These are phyloP conservation scores for Thielaviopsis euricoi DNA, from an alignment of 2,329 filamentous ascomycete species.

Conservation along the genomic window DNA sequence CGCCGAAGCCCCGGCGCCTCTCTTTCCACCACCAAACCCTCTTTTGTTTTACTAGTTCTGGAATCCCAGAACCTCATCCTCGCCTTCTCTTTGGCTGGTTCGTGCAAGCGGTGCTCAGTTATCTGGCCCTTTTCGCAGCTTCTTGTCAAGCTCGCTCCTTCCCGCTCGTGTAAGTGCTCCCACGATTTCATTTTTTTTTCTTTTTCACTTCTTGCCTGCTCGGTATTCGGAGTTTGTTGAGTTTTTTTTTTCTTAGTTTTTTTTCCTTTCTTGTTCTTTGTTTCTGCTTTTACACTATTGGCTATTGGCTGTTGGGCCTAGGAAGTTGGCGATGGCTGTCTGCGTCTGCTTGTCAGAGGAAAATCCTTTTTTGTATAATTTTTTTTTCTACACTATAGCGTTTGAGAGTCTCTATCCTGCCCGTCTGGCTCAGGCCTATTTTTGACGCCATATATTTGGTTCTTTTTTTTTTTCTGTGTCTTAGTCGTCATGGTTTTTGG, in stretches of 20 bases:
- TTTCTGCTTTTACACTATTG: neutral
- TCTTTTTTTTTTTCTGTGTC: neutral
- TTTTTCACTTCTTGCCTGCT: neutral
- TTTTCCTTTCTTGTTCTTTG: too few relatives aligned
- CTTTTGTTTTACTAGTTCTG: neutral
- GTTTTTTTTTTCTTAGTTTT: too few relatives aligned
- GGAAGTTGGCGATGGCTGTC: neutral
- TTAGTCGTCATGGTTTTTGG: neutral
- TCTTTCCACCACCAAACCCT: neutral
- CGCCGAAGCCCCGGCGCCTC: neutral
- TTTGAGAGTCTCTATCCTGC: neutral
- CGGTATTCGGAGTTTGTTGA: neutral
- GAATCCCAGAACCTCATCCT: too few relatives aligned
- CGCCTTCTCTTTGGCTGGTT: too few relatives aligned
- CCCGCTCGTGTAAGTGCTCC: conserved; percentile 12
- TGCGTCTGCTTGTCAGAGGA: neutral
- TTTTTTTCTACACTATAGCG: neutral
- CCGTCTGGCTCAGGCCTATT: too few relatives aligned
- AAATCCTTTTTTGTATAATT: neutral
- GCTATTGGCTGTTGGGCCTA: neutral
- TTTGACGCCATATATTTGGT: neutral
- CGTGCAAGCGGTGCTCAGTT: neutral
- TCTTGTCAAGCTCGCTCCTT: conserved; percentile 9
- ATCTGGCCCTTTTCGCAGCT: neutral
- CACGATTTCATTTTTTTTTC: conserved; percentile 1